Conservation (phyloP, 1,139 yeast species). For the Wickerhamomyces sp. region DNA sequence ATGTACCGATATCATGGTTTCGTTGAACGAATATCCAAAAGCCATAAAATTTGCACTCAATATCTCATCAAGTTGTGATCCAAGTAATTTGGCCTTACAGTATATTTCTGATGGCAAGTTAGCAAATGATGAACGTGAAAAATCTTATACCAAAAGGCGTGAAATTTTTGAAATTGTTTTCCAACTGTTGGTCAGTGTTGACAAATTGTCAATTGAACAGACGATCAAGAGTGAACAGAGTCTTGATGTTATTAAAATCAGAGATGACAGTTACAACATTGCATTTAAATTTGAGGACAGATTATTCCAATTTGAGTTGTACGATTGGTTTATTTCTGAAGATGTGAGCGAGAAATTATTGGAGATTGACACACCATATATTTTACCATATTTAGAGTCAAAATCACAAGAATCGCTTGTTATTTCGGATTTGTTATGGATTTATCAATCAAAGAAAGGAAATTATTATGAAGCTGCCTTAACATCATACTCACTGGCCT, state of each 20-base stretch:
- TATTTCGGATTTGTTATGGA: constrained; percentile 83
- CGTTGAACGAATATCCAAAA: constrained; percentile 75
- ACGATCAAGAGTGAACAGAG: constrained; percentile 9
- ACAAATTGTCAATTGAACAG: constrained; percentile 52
- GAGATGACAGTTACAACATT: constrained; percentile 70
- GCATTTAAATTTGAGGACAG: constrained; percentile 76
- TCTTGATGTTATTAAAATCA: constrained; percentile 48
- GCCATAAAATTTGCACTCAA: constrained; percentile 81
- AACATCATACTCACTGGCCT: constrained; percentile 69
- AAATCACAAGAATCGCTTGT: constrained; percentile 63
- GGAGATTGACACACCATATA: constrained; percentile 76
- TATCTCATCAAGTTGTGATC: constrained; percentile 67
- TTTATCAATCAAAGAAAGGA: constrained; percentile 80
- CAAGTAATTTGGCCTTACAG: constrained; percentile 51
- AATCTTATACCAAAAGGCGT: constrained; percentile 42
- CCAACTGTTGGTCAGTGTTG: constrained; percentile 67
- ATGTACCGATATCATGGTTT: constrained; percentile 73
- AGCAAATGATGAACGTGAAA: constrained; percentile 43
- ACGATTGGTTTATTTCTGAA: constrained; percentile 86
- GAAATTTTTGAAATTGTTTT: constrained; percentile 72
- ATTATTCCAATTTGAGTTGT: constrained; percentile 82
- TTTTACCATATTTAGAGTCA: constrained; percentile 72
- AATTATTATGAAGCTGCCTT: constrained; percentile 80
- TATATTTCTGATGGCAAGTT: constrained; percentile 48
- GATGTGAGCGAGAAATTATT: constrained; percentile 74